These are phyloP conservation scores for Corylus heterophylla DNA, from an alignment of 306 rosid species.

Conservation along the genomic window DNA sequence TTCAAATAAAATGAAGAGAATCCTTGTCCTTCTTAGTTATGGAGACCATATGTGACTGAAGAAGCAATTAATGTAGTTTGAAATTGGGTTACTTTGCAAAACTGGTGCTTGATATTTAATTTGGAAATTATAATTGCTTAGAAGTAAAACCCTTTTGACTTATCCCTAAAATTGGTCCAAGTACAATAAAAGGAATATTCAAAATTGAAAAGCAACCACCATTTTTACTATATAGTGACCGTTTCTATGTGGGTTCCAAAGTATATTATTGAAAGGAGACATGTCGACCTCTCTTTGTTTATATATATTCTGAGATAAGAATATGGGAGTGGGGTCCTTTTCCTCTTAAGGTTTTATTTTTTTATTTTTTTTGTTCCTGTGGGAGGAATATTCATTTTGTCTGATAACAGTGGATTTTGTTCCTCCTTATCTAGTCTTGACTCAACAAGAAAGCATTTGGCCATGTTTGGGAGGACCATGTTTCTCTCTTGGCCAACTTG, in stretches of 20 bases:
- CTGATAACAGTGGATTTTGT: slow-evolving; percentile 46
- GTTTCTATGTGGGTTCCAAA: slow-evolving; percentile 43
- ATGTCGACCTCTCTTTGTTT: slow-evolving; percentile 39
- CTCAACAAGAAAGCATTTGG: slow-evolving; percentile 26
- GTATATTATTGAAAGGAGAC: slow-evolving; percentile 46
- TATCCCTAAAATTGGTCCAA: slow-evolving; percentile 29
- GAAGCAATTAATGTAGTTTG: no score
- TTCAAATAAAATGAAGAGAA: no score
- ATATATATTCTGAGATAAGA: slow-evolving; percentile 33
- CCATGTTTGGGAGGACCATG: slow-evolving; percentile 30
- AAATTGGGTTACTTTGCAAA: no score
- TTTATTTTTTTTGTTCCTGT: slow-evolving; percentile 23
- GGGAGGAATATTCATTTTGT: slow-evolving; percentile 71
- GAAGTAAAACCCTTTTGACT: slow-evolving; percentile 45
- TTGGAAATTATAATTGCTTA: slow-evolving; percentile 6
- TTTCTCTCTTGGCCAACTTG: slow-evolving; percentile 36
- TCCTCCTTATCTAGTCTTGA: slow-evolving; percentile 57
- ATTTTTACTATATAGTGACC: slow-evolving; percentile 51
- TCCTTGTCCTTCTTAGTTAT: no score
- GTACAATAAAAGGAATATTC: slow-evolving; percentile 73
- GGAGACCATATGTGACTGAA: neutral
- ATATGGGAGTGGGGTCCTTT: slow-evolving; percentile 53
- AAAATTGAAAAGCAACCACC: slow-evolving; percentile 54
- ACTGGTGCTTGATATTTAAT: neutral
- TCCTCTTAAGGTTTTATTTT: slow-evolving; percentile 23